Percentiles rank a stretch among this genome's conserved stretches.
Conservation (phyloP, 2,329 filamentous ascomycete species). For the Ilyonectria sp. region DNA sequence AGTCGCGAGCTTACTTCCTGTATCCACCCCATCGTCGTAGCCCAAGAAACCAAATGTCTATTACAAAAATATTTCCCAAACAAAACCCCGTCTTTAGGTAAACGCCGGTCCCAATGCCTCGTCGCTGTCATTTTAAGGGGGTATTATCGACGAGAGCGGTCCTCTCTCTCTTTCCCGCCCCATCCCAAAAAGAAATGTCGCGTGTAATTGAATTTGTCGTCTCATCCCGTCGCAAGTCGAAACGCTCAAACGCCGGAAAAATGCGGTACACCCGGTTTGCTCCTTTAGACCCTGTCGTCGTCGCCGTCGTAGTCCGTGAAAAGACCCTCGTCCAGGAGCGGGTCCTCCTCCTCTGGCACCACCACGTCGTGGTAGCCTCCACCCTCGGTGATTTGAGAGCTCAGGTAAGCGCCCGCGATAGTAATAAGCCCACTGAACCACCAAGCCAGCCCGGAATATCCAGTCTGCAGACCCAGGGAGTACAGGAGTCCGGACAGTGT, state of each 20-base stretch:
- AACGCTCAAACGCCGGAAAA: constrained; percentile 43
- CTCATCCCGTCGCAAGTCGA: constrained; percentile 38
- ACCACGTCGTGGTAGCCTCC: constrained; percentile 61
- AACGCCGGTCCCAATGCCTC: constrained; percentile 34
- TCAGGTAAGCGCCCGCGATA: constrained; percentile 80
- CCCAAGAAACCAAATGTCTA: constrained; percentile 24
- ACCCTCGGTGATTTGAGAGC: constrained; percentile 81
- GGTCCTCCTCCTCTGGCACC: constrained; percentile 58
- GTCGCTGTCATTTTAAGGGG: constrained; percentile 31
- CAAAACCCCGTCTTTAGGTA: constrained; percentile 27
- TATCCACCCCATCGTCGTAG: constrained; percentile 5
- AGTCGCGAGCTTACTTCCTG: background rate
- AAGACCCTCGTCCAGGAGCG: constrained; percentile 50
- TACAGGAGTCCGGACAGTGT: constrained; percentile 90
- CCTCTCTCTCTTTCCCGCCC: constrained; percentile 18
- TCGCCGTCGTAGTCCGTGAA: constrained; percentile 53
- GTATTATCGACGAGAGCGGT: constrained; percentile 33
- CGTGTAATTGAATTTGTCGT: constrained; percentile 35
- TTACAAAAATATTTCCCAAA: constrained; percentile 29
- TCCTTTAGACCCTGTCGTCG: constrained; percentile 50
- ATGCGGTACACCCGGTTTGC: constrained; percentile 27
- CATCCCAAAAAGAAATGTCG: constrained; percentile 42
- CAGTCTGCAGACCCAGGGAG: constrained; percentile 81
- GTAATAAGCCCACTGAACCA: constrained; percentile 89
- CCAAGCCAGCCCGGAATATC: constrained; percentile 92